Evolutionary conservation across 2,329 filamentous ascomycete species (phyloP), one percentile per base, ranked within the genome.

Genomic region (Hypoxylon sp.): DNA sequence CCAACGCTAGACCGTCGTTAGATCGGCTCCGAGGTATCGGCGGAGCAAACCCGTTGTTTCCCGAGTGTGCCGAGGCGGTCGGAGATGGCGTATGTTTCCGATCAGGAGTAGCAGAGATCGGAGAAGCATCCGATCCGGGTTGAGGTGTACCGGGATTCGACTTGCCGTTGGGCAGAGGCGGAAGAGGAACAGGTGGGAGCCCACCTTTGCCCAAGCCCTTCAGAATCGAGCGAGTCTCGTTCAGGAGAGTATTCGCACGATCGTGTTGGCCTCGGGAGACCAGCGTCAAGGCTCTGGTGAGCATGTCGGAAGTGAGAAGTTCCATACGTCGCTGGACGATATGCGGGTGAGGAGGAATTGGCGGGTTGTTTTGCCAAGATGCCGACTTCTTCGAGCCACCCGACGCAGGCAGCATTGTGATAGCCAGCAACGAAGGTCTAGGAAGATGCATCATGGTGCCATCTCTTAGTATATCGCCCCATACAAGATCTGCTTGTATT

Each of bases 301-400:
- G 86, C 95, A 99, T 99, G 76, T 99, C 95, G 1, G 94, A 98
- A 2, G 95, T 98, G 55, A 99, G 85, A 28, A 99, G 84, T 78
- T 99, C 95, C 95, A 99, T 99, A 47, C 95, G 91, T 41, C 95
- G 88, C 79, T 99, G 95, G 6, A 99, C 94, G 62, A 99, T 93
- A 65, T 90, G 92, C 4, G 95, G 94, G 75, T 98, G 95, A 47
- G 95, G 94, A 13, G 95, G 95, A 65, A 99, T 99, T 1, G 93
- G 92, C 13, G 94, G 92, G 11, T 84, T 81, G 69, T 82, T 86
- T 46, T 81, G 81, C 86, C 87, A 89, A 13, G 89, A 87, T 15
- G 89, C 86, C 69, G 86, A 80, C 65, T 86, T 90, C 79, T 89
- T 89, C 65, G 86, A 86, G 56, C 85, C 85, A 24, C 84, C 82